A percentile compares a stretch with the other conserved stretches of the same genome.
Conservation (phyloP, 2,329 filamentous ascomycete species). For the Trichoderma hamatum region DNA sequence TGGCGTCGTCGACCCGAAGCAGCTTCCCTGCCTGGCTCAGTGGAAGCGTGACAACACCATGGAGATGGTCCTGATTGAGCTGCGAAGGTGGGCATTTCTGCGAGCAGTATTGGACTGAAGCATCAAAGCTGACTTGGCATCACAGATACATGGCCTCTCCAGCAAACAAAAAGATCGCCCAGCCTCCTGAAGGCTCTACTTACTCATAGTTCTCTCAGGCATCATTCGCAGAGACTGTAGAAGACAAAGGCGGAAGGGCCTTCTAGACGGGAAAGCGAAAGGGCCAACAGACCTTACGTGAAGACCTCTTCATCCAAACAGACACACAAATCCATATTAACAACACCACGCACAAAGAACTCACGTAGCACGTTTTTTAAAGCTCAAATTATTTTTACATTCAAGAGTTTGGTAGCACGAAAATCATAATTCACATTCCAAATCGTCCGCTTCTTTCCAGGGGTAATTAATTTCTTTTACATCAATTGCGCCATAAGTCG, state of each 20-base stretch:
- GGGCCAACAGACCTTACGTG: background rate
- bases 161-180: conserved; percentile 90
- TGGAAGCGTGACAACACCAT: conserved; percentile 95
- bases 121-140: background rate
- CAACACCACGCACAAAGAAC: conserved; percentile 8
- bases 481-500: conserved; percentile 2
- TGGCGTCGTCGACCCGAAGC: conserved; percentile 81
- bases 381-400: conserved; percentile 3
- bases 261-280: conserved; percentile 13
- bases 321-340: conserved; percentile 1
- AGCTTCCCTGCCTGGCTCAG: conserved; percentile 80
- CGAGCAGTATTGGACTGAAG: background rate
- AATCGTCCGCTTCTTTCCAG: conserved; percentile 14
- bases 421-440: conserved; percentile 22
- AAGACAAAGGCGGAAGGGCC: background rate
- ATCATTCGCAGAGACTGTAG: background rate
- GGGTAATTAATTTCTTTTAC: background rate
- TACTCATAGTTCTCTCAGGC: conserved; percentile 38
- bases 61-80: conserved; percentile 88
- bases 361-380: conserved; percentile 12
- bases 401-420: conserved; percentile 21
- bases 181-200: conserved; percentile 81
- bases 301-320: conserved; percentile 8
- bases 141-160: conserved; percentile 88
- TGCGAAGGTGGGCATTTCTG: conserved; percentile 65